Conservation (phyloP, 2,329 filamentous ascomycete species). For the Penicillium sp. region DNA sequence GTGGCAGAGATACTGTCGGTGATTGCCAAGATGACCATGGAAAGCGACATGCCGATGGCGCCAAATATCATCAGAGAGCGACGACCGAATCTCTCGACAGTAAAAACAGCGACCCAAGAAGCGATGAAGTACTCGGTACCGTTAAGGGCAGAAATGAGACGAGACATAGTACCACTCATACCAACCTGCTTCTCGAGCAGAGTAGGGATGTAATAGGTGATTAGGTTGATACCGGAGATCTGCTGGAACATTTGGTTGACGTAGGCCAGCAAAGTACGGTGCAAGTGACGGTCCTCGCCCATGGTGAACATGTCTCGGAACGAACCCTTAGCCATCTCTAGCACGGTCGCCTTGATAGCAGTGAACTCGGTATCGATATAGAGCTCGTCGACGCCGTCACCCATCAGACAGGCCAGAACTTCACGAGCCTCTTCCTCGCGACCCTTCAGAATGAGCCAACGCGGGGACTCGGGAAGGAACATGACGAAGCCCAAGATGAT, state of each 20-base stretch:
- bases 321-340: conserved; percentile 48
- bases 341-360: conserved; percentile 52
- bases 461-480: conserved; percentile 54
- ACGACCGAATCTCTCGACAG: conserved; percentile 49
- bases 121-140: conserved; percentile 50
- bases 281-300: conserved; percentile 50
- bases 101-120: conserved; percentile 46
- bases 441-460: conserved; percentile 56
- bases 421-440: conserved; percentile 49
- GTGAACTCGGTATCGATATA: conserved; percentile 47
- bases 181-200: conserved; percentile 39
- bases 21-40: conserved; percentile 51
- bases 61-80: conserved; percentile 68
- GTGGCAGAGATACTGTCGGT: conserved; percentile 23
- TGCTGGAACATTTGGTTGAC: conserved; percentile 53
- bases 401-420: conserved; percentile 46
- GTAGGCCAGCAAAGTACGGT: conserved; percentile 50
- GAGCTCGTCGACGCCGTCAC: conserved; percentile 45
- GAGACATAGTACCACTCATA: conserved; percentile 32
- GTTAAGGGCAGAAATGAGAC: conserved; percentile 47
- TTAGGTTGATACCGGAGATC: conserved; percentile 38
- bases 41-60: conserved; percentile 56
- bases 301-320: conserved; percentile 58
- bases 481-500: conserved; percentile 49
- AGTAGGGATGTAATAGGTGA: conserved; percentile 40